Evolutionary conservation across 208 protist species (phyloP).

Genomic region (Acanthamoeba healyi): DNA sequence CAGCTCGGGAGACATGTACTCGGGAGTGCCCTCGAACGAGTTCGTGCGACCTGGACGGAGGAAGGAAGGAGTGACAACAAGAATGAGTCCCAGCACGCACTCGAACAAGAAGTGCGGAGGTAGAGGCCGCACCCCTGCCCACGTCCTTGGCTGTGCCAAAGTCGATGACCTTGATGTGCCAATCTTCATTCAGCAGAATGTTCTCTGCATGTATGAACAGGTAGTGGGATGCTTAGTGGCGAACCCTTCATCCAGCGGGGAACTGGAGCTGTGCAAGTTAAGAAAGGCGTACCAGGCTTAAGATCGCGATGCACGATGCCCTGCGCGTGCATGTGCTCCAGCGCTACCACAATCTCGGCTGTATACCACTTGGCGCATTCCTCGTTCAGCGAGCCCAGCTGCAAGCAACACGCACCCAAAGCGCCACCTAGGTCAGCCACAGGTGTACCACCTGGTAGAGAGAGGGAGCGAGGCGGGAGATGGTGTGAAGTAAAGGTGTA

Average conservation of each 20-base stretch:
- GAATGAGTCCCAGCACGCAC: no score
- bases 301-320: constrained; percentile 82
- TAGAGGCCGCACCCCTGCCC: neutral
- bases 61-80: no score
- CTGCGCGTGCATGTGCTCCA: constrained; percentile 89
- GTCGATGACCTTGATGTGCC: constrained; percentile 64
- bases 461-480: neutral
- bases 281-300: neutral
- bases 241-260: neutral
- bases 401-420: neutral
- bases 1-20: constrained; percentile 86
- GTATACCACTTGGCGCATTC: constrained; percentile 86
- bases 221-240: no score
- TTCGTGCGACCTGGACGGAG: constrained; percentile 46
- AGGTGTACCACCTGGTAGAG: no score
- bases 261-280: neutral
- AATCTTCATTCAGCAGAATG: neutral
- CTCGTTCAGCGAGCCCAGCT: constrained; percentile 82
- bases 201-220: neutral
- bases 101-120: no score
- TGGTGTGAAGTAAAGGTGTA: neutral
- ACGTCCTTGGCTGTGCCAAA: constrained; percentile 64
- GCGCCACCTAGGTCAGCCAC: neutral
- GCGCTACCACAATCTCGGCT: constrained; percentile 91
- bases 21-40: constrained; percentile 83